Evolutionary conservation across 1,139 yeast species (phyloP), one percentile per base, ranked within the genome.

Genomic region (Suhomyces terraborum): DNA sequence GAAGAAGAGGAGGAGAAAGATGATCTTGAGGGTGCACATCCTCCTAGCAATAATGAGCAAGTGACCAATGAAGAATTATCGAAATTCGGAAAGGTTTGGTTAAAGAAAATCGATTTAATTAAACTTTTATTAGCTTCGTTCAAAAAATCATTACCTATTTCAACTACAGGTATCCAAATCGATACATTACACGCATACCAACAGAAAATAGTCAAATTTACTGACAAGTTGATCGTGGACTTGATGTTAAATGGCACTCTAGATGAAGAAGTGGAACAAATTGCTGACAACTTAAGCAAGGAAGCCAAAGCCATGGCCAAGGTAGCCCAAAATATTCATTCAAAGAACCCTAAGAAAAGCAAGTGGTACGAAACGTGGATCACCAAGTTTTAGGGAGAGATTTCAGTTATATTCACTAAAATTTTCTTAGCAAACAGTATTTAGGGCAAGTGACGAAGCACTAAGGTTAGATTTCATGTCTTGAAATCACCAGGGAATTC

Each of bases 311-410:
- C 55, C 42, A 53, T 77, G 37, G 58, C 73, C 13, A 55, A 55
- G 13, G 49, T 67, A 4, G 73, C 76, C 6, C 63, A 58, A 34
- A 59, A 52, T 4, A 63, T 71, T 28, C 78, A 76, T 47, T 61
- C 56, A 39, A 51, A 58, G 19, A 69, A 66, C 43, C 72, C 68
- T 12, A 66, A 63, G 41, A 77, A 73, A 54, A 55, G 63, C 17
- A 73, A 70, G 54, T 79, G 84, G 84, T 64, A 77, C 47, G 62
- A 60, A 32, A 66, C 80, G 1, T 79, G 83, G 83, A 61, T 59
- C 30, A 40, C 55, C 2, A 77, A 77, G 55, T 75, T 62, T 45
- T 35, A 34, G 28, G 10, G n/a, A n/a, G n/a, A n/a, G n/a, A n/a
- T n/a, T n/a, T n/a, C n/a, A n/a, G n/a, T n/a, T n/a, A n/a, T n/a